phyloP scores from a whole-genome alignment of 805 yeast genomes.

The Sugiyamaella smithiae region DNA sequence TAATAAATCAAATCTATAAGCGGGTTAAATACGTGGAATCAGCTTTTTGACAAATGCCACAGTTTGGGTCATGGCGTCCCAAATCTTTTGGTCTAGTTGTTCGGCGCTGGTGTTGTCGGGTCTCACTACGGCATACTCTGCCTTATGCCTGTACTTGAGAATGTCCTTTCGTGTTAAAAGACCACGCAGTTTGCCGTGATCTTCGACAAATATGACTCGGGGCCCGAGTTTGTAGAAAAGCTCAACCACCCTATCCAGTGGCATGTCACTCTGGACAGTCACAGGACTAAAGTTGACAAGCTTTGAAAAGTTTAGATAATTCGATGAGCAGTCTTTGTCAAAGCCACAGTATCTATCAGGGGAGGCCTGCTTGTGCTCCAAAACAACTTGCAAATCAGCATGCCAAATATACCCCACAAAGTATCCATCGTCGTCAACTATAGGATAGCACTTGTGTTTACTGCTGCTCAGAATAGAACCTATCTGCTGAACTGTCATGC shows the following conservation, averaged over 20 bases:
- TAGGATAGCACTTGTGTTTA: slow-evolving; percentile 36
- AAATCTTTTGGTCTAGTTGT: slow-evolving; percentile 21
- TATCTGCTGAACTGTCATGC: slow-evolving; percentile 26
- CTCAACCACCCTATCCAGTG: slow-evolving; percentile 61
- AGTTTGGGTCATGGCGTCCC: slow-evolving; percentile 22
- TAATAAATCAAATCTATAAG: too few species aligned
- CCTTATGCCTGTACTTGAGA: slow-evolving; percentile 44
- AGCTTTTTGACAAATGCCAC: too few species aligned
- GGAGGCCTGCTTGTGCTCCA: slow-evolving; percentile 11
- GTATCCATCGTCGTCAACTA: slow-evolving; percentile 32
- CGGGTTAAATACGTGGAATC: too few species aligned
- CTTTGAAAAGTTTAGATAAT: slow-evolving; percentile 14
- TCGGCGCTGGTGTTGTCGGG: slow-evolving; percentile 20
- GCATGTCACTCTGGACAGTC: slow-evolving; percentile 49
- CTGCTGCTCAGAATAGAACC: slow-evolving; percentile 21
- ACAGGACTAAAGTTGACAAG: slow-evolving; percentile 51
- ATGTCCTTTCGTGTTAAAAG: slow-evolving; percentile 84
- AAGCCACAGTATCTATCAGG: slow-evolving; percentile 14
- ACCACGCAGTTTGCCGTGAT: slow-evolving; percentile 61
- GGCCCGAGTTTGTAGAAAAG: slow-evolving; percentile 82
- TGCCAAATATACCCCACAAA: slow-evolving; percentile 36
- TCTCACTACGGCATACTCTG: slow-evolving; percentile 14
- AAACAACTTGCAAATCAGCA: slow-evolving; percentile 26
- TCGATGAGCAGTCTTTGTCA: slow-evolving; percentile 10
- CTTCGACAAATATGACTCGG: slow-evolving; percentile 62